Conservation (phyloP, 352 stramenopile genomes). For the Phytophthora sojae region DNA sequence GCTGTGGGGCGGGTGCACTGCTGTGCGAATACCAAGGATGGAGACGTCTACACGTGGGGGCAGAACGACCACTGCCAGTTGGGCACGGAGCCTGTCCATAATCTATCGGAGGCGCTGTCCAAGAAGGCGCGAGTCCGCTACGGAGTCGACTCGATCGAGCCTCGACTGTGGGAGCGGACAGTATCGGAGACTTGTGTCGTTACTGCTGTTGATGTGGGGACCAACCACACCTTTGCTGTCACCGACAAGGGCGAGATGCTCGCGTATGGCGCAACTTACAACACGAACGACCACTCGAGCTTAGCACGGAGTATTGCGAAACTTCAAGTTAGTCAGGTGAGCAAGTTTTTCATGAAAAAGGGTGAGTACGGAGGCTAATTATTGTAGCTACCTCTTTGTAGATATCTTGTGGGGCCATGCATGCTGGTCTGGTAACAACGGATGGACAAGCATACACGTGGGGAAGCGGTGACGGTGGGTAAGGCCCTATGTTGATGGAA, state of each 20-base stretch:
- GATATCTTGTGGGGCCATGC: slow-evolving; percentile 83
- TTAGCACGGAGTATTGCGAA: slow-evolving; percentile 64
- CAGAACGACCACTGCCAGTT: slow-evolving; percentile 87
- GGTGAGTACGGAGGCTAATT: background rate
- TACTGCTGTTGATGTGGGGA: slow-evolving; percentile 63
- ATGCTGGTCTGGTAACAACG: slow-evolving; percentile 78
- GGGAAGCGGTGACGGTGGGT: slow-evolving; percentile 88
- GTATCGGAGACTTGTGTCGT: slow-evolving; percentile 68
- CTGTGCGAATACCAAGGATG: slow-evolving; percentile 76
- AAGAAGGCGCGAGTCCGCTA: slow-evolving; percentile 72
- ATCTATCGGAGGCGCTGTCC: slow-evolving; percentile 54
- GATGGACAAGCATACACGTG: slow-evolving; percentile 82
- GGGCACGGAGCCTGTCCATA: slow-evolving; percentile 69
- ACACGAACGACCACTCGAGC: slow-evolving; percentile 65
- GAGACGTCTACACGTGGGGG: slow-evolving; percentile 87
- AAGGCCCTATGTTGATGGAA: slow-evolving; percentile 15
- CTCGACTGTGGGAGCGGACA: slow-evolving; percentile 73
- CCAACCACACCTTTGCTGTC: slow-evolving; percentile 76
- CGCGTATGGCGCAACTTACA: slow-evolving; percentile 76
- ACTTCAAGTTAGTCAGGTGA: slow-evolving; percentile 66
- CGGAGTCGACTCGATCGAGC: slow-evolving; percentile 65
- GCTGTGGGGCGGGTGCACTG: slow-evolving; percentile 82
- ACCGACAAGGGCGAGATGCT: slow-evolving; percentile 61
- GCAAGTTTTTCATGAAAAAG: background rate
- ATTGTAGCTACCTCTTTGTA: slow-evolving; percentile 10